Evolutionary conservation across 306 rosid species (phyloP).

Genomic region (Cucumis melo): DNA sequence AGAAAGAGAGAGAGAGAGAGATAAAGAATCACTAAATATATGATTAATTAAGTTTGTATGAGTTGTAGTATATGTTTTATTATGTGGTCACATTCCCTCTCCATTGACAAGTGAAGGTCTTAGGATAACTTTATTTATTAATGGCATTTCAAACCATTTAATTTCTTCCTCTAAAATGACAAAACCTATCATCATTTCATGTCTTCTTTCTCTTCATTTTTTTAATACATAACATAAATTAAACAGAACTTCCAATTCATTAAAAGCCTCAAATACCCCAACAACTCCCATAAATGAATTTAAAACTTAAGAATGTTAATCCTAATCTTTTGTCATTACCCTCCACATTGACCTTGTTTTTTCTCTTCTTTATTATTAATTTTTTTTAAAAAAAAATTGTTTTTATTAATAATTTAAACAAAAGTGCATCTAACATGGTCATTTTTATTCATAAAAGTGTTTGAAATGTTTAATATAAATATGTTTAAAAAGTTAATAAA

Average conservation of each 20-base stretch:
- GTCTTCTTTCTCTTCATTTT: not conserved
- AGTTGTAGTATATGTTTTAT: not conserved
- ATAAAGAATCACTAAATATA: not conserved
- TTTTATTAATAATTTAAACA: not conserved
- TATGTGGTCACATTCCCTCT: conserved; percentile 12
- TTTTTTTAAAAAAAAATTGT: no score
- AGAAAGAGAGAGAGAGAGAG: not conserved
- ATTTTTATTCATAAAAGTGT: not conserved
- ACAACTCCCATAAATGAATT: not conserved
- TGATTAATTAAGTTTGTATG: not conserved
- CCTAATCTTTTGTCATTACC: not conserved
- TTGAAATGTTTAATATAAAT: not conserved
- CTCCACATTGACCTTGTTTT: not conserved
- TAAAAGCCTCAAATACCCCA: not conserved
- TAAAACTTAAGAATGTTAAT: not conserved
- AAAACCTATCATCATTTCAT: not conserved
- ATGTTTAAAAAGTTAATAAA: not conserved
- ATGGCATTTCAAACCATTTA: not conserved
- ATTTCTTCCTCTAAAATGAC: not conserved
- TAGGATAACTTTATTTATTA: conserved; percentile 14
- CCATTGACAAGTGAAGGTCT: conserved; percentile 7
- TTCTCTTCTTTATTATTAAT: not conserved
- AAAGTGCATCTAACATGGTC: conserved; percentile 1
- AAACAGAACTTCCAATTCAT: not conserved
- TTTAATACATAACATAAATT: not conserved